phyloP scores from a whole-genome alignment of 257 asterid genomes.

The Forsythia suspensa region DNA sequence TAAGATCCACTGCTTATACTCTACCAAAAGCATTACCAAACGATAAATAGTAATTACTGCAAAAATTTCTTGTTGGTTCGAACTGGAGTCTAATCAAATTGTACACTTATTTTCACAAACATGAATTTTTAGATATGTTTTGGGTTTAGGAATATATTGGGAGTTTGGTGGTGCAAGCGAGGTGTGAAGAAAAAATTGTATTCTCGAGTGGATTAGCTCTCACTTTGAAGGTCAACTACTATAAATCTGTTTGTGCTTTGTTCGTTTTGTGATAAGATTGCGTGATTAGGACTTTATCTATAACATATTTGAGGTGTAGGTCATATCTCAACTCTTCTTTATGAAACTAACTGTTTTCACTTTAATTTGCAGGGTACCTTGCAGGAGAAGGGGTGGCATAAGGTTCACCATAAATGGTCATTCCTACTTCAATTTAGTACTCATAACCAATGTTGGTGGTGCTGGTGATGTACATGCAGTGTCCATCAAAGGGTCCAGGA shows the following conservation, averaged over 20 bases:
- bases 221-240: background rate
- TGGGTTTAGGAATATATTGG: too few species aligned
- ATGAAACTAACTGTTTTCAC: background rate
- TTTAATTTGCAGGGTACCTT: slow-evolving; percentile 59
- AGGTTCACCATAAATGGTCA: slow-evolving; percentile 92
- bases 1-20: too few species aligned
- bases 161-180: too few species aligned
- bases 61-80: background rate
- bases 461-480: slow-evolving; percentile 84
- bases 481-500: slow-evolving; percentile 73
- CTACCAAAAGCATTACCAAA: too few species aligned
- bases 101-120: too few species aligned
- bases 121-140: too few species aligned
- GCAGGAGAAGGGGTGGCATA: slow-evolving; percentile 78
- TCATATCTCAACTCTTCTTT: background rate
- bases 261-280: too few species aligned
- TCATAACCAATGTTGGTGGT: slow-evolving; percentile 84
- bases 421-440: slow-evolving; percentile 80
- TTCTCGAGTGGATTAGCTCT: background rate
- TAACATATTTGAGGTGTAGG: background rate
- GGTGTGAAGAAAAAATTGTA: too few species aligned
- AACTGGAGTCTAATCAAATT: too few species aligned
- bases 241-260: background rate
- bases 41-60: background rate
- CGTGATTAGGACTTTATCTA: too few species aligned